Percentiles rank a stretch among this genome's conserved stretches.
These are phyloP conservation scores for Graphilbum sp. DNA, from an alignment of 2,329 filamentous ascomycete species.

Conservation along the genomic window DNA sequence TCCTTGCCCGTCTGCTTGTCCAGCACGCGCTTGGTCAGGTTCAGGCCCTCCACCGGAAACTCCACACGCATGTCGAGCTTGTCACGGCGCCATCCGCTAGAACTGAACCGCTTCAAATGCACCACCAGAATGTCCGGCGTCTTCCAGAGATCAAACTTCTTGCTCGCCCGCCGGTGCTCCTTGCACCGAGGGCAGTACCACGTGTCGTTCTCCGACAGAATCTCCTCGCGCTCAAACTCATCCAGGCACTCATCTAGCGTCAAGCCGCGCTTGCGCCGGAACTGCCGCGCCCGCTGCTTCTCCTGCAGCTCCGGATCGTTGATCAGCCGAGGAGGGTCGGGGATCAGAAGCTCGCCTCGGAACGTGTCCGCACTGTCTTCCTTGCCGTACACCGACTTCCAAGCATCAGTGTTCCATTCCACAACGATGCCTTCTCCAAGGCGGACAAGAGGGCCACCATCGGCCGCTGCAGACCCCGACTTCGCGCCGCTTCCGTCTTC, in stretches of 20 bases:
- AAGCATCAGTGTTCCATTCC: slow-evolving; percentile 63
- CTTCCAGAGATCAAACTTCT: slow-evolving; percentile 96
- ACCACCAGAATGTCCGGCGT: slow-evolving; percentile 88
- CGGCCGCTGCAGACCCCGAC: slow-evolving; percentile 10
- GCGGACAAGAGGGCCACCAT: slow-evolving; percentile 51
- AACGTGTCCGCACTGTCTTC: slow-evolving; percentile 25
- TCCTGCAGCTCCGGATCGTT: slow-evolving; percentile 48
- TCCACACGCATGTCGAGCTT: slow-evolving; percentile 86
- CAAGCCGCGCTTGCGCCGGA: slow-evolving; percentile 59
- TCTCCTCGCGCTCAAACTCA: slow-evolving; percentile 87
- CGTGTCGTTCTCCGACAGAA: slow-evolving; percentile 85
- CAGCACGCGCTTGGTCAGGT: slow-evolving; percentile 65
- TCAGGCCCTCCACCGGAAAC: slow-evolving; percentile 76
- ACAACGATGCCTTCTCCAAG: slow-evolving; percentile 74
- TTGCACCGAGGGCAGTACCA: slow-evolving; percentile 98
- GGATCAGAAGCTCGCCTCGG: slow-evolving; percentile 44
- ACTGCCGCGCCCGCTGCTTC: slow-evolving; percentile 44
- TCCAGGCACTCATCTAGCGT: slow-evolving; percentile 80
- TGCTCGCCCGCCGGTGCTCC: slow-evolving; percentile 77
- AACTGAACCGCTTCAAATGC: slow-evolving; percentile 91
- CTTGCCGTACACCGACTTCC: slow-evolving; percentile 53
- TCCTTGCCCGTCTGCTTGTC: slow-evolving; percentile 66
- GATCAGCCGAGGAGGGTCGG: slow-evolving; percentile 26
- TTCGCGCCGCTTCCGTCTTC: too few relatives aligned
- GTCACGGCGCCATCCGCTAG: slow-evolving; percentile 63